Conservation (phyloP, 805 yeast species). For the Candida dajiaensis region DNA sequence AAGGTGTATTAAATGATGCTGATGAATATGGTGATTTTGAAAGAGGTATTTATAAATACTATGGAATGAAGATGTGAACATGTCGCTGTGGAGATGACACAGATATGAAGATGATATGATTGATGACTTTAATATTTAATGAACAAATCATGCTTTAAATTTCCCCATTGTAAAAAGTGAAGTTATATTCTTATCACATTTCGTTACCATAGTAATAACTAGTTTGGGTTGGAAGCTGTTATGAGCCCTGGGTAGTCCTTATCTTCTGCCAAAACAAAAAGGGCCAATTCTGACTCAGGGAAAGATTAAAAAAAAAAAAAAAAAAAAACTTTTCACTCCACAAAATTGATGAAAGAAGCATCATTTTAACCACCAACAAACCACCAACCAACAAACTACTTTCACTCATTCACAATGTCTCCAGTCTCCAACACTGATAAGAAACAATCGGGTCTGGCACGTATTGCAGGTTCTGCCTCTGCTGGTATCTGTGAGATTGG, state of each 20-base stretch:
- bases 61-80: slow-evolving; percentile 33
- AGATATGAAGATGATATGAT: neutral
- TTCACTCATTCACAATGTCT: too few relatives aligned
- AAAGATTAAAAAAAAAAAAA: neutral
- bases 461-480: slow-evolving; percentile 92
- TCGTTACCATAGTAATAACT: too few relatives aligned
- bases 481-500: slow-evolving; percentile 97
- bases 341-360: too few relatives aligned
- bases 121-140: neutral
- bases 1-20: slow-evolving; percentile 30
- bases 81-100: too few relatives aligned
- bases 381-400: too few relatives aligned
- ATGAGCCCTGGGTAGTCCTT: neutral
- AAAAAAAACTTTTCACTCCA: neutral
- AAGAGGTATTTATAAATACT: slow-evolving; percentile 39
- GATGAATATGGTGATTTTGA: slow-evolving; percentile 38
- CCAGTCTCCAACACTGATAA: slow-evolving; percentile 44
- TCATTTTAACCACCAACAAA: too few relatives aligned
- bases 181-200: too few relatives aligned
- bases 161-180: too few relatives aligned
- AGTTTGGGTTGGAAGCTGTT: too few relatives aligned
- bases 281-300: too few relatives aligned
- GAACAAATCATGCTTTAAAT: neutral
- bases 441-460: slow-evolving; percentile 83
- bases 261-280: too few relatives aligned